Conservation (phyloP, 129 eudicot species). For the Ambrosia trifida region DNA sequence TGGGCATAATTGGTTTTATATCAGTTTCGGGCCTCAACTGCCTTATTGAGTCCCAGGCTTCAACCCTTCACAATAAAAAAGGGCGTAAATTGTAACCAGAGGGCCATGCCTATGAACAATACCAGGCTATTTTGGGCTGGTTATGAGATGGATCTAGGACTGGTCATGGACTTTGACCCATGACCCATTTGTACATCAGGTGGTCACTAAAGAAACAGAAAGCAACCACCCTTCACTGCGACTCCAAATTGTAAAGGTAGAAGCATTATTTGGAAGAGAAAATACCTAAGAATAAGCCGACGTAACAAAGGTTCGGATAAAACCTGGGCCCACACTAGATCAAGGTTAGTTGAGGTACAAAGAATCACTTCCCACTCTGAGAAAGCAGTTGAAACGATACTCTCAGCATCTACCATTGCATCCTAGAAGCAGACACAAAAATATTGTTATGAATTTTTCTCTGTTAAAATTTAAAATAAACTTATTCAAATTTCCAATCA, state of each 20-base stretch:
- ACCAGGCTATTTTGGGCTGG: background rate
- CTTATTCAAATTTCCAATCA: background rate
- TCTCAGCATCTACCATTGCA: conserved; percentile 59
- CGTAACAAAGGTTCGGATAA: conserved; percentile 84
- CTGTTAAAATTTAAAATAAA: background rate
- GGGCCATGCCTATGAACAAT: background rate
- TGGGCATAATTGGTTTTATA: background rate
- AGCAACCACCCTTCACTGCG: conserved; percentile 5
- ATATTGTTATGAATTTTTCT: background rate
- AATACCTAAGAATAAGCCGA: conserved; percentile 80
- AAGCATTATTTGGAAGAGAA: conserved; percentile 7
- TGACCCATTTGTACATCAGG: background rate
- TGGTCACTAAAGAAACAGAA: conserved; percentile 3
- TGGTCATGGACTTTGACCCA: background rate
- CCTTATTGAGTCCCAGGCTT: background rate
- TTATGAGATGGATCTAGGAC: background rate
- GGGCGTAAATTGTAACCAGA: background rate
- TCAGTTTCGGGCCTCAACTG: background rate
- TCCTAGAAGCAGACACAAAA: conserved; percentile 49
- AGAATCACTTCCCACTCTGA: conserved; percentile 88
- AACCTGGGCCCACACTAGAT: conserved; percentile 92
- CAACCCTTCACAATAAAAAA: background rate
- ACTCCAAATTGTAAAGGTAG: background rate
- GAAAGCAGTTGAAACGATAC: conserved; percentile 67
- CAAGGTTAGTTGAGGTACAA: conserved; percentile 63